Conservation (phyloP, 2,329 filamentous ascomycete genomes). For the Xylariaceae sp. region DNA sequence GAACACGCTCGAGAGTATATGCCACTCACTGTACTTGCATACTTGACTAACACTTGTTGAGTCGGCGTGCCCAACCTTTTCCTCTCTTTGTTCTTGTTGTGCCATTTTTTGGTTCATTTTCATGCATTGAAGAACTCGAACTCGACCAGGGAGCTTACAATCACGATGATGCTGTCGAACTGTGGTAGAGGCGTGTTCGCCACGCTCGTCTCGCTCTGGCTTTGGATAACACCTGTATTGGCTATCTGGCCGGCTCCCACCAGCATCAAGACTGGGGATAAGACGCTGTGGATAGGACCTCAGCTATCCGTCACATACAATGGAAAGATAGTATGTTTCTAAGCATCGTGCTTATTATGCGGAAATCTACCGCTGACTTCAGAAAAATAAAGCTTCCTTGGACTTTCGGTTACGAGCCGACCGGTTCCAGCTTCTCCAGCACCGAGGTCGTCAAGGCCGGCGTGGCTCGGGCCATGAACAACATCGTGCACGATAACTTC, state of each 20-base stretch:
- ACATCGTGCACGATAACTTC: constrained; percentile 63
- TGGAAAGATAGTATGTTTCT: constrained; percentile 46
- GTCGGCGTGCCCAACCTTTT: not conserved
- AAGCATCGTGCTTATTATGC: not conserved
- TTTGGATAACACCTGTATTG: constrained; percentile 37
- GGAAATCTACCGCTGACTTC: not conserved
- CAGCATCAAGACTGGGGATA: constrained; percentile 45
- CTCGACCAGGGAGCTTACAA: constrained; percentile 4
- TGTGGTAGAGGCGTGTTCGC: constrained; percentile 18
- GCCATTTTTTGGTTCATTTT: constrained; percentile 8
- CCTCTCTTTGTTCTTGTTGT: not conserved
- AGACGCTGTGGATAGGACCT: constrained; percentile 48
- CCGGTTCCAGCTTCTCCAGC: constrained; percentile 39
- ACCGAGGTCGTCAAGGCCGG: constrained; percentile 50
- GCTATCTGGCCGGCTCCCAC: constrained; percentile 56
- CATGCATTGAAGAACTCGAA: constrained; percentile 14
- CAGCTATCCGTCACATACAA: constrained; percentile 53
- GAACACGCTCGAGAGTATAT: constrained; percentile 3
- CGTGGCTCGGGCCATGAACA: constrained; percentile 54
- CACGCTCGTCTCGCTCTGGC: constrained; percentile 34
- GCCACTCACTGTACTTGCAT: not conserved
- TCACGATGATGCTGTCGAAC: constrained; percentile 17
- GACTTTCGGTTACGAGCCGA: constrained; percentile 39
- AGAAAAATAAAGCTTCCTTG: constrained; percentile 52
- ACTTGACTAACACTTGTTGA: constrained; percentile 1